These are phyloP conservation scores for Fragilaria crotonensis DNA, from an alignment of 108 stramenopile species.

Conservation along the genomic window DNA sequence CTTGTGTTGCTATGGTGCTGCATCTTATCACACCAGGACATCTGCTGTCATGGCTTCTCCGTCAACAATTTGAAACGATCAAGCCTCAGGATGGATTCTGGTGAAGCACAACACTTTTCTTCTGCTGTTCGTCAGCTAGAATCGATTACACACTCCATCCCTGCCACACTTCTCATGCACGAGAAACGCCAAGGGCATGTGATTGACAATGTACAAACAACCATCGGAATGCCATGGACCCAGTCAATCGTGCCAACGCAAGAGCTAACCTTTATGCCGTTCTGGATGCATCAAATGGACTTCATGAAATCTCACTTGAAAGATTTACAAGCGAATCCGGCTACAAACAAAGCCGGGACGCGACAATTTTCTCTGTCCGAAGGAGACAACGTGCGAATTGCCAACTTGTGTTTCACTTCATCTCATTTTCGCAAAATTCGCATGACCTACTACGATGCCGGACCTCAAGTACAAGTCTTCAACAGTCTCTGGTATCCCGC, in stretches of 20 bases:
- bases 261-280: slow-evolving; percentile 2
- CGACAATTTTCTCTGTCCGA: not conserved
- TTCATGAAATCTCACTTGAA: slow-evolving; percentile 1
- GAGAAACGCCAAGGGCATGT: no score
- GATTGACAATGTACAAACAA: not conserved
- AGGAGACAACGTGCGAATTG: not conserved
- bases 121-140: no score
- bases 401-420: not conserved
- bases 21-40: no score
- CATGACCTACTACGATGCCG: slow-evolving; percentile 49
- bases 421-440: slow-evolving; percentile 17
- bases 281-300: not conserved
- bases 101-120: no score
- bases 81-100: no score
- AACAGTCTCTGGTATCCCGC: slow-evolving; percentile 20
- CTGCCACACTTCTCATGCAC: no score
- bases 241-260: not conserved
- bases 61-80: no score
- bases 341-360: not conserved
- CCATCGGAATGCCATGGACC: slow-evolving; percentile 5
- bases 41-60: no score
- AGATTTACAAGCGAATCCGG: not conserved
- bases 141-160: no score
- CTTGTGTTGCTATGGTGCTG: no score
- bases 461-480: slow-evolving; percentile 36